Conservation (phyloP, 1,284 basidiomycete genomes). For the Tilletia caries region DNA sequence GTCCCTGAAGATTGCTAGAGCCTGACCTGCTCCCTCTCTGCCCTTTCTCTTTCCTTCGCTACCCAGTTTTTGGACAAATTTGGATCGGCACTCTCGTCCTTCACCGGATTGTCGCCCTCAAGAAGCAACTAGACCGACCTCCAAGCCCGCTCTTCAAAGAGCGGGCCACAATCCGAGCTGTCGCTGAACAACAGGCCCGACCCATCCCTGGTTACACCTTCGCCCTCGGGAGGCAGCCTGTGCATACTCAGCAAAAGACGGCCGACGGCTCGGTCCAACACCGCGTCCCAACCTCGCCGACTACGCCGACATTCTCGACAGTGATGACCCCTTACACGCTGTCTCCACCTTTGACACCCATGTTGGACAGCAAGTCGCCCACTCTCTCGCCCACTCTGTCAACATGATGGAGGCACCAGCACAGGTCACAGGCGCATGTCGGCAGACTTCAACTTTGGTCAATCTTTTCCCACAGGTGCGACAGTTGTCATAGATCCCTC, state of each 20-base stretch:
- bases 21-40: background rate
- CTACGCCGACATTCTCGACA: slow-evolving; percentile 44
- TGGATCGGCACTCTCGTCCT: slow-evolving; percentile 7
- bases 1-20: background rate
- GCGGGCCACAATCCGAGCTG: background rate
- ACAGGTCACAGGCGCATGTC: too few species aligned
- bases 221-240: background rate
- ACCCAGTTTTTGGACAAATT: background rate
- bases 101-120: background rate
- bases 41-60: background rate
- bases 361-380: too few species aligned
- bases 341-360: too few species aligned
- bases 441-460: too few species aligned
- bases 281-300: slow-evolving; percentile 23
- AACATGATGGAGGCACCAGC: too few species aligned
- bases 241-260: background rate
- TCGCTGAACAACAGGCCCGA: background rate
- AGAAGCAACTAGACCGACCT: background rate
- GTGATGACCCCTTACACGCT: slow-evolving; percentile 13
- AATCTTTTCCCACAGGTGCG: too few species aligned
- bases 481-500: too few species aligned
- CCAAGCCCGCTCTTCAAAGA: background rate
- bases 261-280: background rate
- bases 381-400: too few species aligned
- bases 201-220: background rate